phyloP scores from a whole-genome alignment of 192 early-diverging fungal genomes.

The Phlyctochytrium planicorne region DNA sequence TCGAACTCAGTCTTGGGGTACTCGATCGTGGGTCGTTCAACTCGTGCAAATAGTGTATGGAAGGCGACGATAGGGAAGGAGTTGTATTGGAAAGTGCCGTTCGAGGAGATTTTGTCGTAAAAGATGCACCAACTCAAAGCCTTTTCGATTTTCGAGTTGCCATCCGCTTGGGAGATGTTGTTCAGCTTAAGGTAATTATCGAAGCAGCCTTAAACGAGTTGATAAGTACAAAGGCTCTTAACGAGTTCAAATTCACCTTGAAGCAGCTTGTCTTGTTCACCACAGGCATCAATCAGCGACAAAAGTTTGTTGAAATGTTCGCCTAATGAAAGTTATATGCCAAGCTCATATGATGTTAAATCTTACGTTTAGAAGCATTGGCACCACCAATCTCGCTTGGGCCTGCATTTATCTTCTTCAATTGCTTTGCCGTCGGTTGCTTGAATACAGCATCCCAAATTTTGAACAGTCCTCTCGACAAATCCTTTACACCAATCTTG shows the following conservation, averaged over 20 bases:
- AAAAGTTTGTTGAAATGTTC: constrained; percentile 55
- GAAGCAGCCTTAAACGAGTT: constrained; percentile 69
- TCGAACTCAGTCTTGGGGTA: constrained; percentile 82
- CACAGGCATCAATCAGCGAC: constrained; percentile 55
- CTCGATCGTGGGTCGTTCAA: constrained; percentile 48
- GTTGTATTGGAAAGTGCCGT: constrained; percentile 64
- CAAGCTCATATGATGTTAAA: neutral
- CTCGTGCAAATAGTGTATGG: constrained; percentile 78
- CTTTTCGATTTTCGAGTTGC: constrained; percentile 55
- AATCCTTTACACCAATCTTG: constrained; percentile 76
- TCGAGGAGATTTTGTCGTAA: constrained; percentile 65
- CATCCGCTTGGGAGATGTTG: constrained; percentile 43
- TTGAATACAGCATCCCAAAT: constrained; percentile 84
- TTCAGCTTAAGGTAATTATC: constrained; percentile 88
- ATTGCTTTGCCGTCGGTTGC: constrained; percentile 19
- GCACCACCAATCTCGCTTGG: neutral
- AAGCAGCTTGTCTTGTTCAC: constrained; percentile 85
- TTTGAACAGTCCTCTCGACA: constrained; percentile 70
- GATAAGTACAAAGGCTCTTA: constrained; percentile 5
- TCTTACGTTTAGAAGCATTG: too few species aligned
- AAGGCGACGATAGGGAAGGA: constrained; percentile 72
- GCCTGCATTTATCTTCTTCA: constrained; percentile 17
- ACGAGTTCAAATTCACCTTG: constrained; percentile 53
- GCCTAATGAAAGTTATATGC: constrained; percentile 14
- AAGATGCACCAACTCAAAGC: constrained; percentile 78